Evolutionary conservation across 2,329 filamentous ascomycete species (phyloP), one percentile per base, ranked within the genome.

Genomic region (Diaporthe capsici): DNA sequence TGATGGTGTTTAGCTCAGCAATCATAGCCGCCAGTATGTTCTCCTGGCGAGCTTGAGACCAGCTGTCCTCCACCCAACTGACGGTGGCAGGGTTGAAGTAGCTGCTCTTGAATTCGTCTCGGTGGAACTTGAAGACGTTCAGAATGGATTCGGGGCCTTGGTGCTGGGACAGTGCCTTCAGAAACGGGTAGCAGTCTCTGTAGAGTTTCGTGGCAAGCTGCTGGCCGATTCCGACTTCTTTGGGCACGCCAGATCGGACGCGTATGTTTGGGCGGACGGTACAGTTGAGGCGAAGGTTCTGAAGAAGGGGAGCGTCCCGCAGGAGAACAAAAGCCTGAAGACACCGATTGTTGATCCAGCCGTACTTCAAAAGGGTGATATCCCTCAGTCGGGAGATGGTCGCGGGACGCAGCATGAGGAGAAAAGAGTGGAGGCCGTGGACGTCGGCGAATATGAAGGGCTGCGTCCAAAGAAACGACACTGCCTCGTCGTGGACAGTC

Each of bases 261-360:
- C 34, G 28, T 4, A n/a, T 34, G 20, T 34, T 42, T n/a, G 31
- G 7, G n/a, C 55, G 28, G 39, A 72, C 22, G 6, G 9, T n/a
- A 42, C 70, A 51, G 31, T 60, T 44, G 42, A 72, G n/a, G 22
- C 55, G 70, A 4, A 72, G 42, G 42, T 72, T 72, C 42, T 42
- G 13, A 13, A 72, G 55, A 13, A 49, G 10, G 2, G 34, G 28
- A 22, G 55, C 70, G 15, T 61, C 8, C 3, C 70, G 70, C 1
- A 72, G 70, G 28, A 61, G 70, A 1, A 28, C 55, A 42, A 72
- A 72, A 17, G 70, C 44, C 15, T 13, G 44, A 10, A 60, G 42
- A 4, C 15, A 8, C 34, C 31, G 34, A 9, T 12, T 13, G n/a
- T 37, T 61, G 15, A 4, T 49, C 70, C 70, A 72, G 7, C 42